Conservation (phyloP, 2,329 filamentous ascomycete species). For the Fusarium denticulatum region DNA sequence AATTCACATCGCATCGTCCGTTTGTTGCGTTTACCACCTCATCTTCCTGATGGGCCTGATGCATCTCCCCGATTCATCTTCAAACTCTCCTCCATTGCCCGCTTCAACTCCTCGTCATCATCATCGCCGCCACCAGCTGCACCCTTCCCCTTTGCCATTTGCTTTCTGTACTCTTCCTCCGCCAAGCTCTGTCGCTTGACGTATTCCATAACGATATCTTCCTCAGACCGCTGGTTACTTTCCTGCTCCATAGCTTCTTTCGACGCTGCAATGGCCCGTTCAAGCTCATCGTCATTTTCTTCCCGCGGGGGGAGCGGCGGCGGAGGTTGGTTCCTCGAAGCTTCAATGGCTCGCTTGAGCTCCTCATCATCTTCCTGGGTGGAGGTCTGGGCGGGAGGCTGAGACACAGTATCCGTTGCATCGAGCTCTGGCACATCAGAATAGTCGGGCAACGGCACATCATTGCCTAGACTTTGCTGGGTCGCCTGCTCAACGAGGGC, state of each 20-base stretch:
- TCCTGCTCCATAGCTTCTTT: slow-evolving; percentile 54
- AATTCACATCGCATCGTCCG: neutral
- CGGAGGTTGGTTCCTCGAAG: slow-evolving; percentile 48
- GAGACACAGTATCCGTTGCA: neutral
- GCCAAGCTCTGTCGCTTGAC: slow-evolving; percentile 78
- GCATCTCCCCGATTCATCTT: slow-evolving; percentile 48
- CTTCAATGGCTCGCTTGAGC: slow-evolving; percentile 53
- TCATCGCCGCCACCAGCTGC: slow-evolving; percentile 51
- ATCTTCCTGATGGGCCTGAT: slow-evolving; percentile 40
- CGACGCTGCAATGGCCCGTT: slow-evolving; percentile 54
- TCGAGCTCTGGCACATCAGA: slow-evolving; percentile 30
- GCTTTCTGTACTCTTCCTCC: slow-evolving; percentile 66
- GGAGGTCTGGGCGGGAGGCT: neutral
- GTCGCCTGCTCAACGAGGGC: slow-evolving; percentile 66
- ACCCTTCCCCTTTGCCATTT: slow-evolving; percentile 49
- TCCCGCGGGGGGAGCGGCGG: slow-evolving; percentile 22
- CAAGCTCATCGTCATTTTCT: slow-evolving; percentile 46
- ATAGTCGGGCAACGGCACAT: slow-evolving; percentile 32
- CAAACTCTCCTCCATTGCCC: slow-evolving; percentile 66
- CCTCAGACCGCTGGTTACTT: slow-evolving; percentile 63
- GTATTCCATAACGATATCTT: slow-evolving; percentile 78
- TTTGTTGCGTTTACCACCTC: neutral
- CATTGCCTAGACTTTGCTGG: slow-evolving; percentile 56
- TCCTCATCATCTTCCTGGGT: slow-evolving; percentile 49
- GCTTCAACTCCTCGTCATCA: slow-evolving; percentile 65